These are phyloP conservation scores for Clitoria ternatea DNA, from an alignment of 306 rosid genomes.

Conservation along the genomic window DNA sequence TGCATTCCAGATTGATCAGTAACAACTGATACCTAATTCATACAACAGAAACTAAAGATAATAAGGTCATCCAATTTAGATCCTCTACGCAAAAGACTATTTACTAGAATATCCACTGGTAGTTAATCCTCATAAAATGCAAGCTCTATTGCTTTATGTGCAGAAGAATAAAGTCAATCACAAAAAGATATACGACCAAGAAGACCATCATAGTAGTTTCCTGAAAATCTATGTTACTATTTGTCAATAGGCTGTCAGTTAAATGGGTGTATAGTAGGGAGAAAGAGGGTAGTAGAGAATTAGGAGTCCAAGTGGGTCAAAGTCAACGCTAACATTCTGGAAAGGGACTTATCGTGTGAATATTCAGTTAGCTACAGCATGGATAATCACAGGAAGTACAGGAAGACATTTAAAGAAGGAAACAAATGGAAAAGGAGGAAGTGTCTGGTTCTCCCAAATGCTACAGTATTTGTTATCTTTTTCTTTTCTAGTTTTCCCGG, in stretches of 20 bases:
- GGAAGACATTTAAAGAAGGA: background rate
- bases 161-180: background rate
- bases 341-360: background rate
- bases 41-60: background rate
- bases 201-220: background rate
- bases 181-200: background rate
- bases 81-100: background rate
- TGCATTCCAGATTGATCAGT: conserved; percentile 78
- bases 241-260: background rate
- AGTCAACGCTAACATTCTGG: background rate
- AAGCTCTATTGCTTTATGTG: background rate
- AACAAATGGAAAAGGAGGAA: background rate
- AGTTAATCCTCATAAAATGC: background rate
- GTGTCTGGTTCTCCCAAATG: background rate
- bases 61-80: conserved; percentile 12
- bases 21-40: conserved; percentile 76
- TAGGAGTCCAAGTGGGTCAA: background rate
- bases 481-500: background rate
- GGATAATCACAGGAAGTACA: background rate
- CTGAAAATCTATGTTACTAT: background rate
- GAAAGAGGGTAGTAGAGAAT: background rate
- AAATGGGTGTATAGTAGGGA: background rate
- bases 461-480: too few species aligned
- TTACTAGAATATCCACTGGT: conserved; percentile 14
- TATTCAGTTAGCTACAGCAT: background rate